Conservation (phyloP, 495 filamentous ascomycete species). For the Parmelia sp. region DNA sequence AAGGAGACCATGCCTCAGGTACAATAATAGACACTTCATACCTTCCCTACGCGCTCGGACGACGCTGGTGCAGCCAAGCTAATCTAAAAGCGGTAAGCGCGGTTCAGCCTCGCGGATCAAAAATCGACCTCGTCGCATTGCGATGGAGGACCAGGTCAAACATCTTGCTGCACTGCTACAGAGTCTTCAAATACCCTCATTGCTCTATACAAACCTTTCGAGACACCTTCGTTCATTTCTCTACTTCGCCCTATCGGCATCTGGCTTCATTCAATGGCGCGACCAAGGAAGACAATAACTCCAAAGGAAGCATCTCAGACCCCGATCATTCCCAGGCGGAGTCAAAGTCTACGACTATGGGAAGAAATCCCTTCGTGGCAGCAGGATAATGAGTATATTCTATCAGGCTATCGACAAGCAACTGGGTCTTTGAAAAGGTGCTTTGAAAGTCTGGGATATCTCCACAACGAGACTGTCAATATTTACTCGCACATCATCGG, state of each 20-base stretch:
- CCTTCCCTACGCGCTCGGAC: background rate
- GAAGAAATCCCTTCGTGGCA: constrained; percentile 18
- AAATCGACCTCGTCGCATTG: too few relatives aligned
- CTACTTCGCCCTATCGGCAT: background rate
- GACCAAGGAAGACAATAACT: background rate
- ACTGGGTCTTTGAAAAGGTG: constrained; percentile 21
- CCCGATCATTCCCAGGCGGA: background rate
- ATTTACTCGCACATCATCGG: constrained; percentile 48
- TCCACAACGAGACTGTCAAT: constrained; percentile 35
- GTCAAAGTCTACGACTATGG: background rate
- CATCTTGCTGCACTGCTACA: background rate
- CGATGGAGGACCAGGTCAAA: too few relatives aligned
- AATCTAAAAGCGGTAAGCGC: background rate
- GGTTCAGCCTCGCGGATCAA: background rate
- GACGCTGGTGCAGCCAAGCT: background rate
- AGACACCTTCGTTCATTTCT: background rate
- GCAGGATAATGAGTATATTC: constrained; percentile 29
- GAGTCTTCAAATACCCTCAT: too few relatives aligned
- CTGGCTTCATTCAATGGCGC: background rate
- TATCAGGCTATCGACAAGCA: constrained; percentile 24
- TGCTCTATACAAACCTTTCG: too few relatives aligned
- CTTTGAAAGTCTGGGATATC: constrained; percentile 21
- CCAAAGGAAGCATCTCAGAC: background rate
- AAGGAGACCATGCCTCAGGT: background rate
- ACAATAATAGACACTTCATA: background rate